phyloP scores from a whole-genome alignment of 2,329 filamentous ascomycete species.

The Aspergillus sojae region DNA sequence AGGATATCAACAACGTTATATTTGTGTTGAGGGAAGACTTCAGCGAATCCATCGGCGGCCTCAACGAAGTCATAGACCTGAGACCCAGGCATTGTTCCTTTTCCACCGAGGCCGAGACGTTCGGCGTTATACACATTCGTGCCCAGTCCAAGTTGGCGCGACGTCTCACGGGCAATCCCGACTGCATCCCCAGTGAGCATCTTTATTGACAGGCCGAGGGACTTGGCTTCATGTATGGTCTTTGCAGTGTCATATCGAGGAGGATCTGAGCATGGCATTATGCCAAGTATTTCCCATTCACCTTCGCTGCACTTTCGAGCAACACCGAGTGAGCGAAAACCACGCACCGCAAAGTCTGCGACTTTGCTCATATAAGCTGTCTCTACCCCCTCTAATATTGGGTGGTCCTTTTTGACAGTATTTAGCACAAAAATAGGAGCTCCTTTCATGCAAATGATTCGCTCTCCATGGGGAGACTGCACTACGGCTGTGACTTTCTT shows the following conservation, averaged over 20 bases:
- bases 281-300: conserved; percentile 88
- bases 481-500: conserved; percentile 89
- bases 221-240: conserved; percentile 88
- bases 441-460: conserved; percentile 87
- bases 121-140: conserved; percentile 95
- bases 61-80: conserved; percentile 96
- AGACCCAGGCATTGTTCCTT: conserved; percentile 89
- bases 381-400: conserved; percentile 74
- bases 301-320: conserved; percentile 82
- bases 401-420: conserved; percentile 83
- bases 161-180: conserved; percentile 89
- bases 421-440: conserved; percentile 85
- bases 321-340: conserved; percentile 92
- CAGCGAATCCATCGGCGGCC: conserved; percentile 91
- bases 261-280: conserved; percentile 92
- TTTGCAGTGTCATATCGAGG: conserved; percentile 88
- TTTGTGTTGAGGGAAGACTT: conserved; percentile 95
- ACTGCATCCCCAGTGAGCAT: conserved; percentile 96
- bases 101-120: conserved; percentile 84
- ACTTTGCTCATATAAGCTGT: conserved; percentile 90
- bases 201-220: conserved; percentile 86
- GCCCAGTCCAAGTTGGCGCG: conserved; percentile 85
- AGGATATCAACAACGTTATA: conserved; percentile 92
- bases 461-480: conserved; percentile 79
- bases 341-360: conserved; percentile 86